Base-by-base conservation (phyloP, 2,329 filamentous ascomycete genomes). In the Ilyonectria sp. region DNA sequence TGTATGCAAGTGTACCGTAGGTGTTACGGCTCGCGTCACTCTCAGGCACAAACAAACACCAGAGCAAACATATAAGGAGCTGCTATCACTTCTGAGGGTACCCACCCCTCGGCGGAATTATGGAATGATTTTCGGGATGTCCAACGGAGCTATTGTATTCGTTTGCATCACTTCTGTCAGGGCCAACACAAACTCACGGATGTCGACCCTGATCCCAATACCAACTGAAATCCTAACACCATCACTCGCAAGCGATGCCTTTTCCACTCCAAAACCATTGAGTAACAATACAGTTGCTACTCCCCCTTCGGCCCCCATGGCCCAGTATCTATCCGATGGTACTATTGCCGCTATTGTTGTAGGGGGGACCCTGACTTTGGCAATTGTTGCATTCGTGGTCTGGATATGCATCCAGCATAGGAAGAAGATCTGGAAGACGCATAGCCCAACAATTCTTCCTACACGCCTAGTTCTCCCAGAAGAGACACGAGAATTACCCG, bases 1-100 rank as follows among this genome's bases (percentile, higher is more conserved):
- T 61, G 68, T 69, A 74, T 68, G 65, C 46, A 52, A 50, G 60
- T 52, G 67, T 62, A 62, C 65, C 68, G 63, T 57, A 60, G 59
- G 71, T 70, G 71, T 69, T 33, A 73, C 70, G 57, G 50, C 23
- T 60, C 43, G 55, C 54, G 54, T 67, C 55, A 71, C 69, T 68
- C 56, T 69, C 65, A 59, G 63, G 59, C 35, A 49, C 50, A 56
- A 65, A 63, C 56, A 65, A 61, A 74, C 66, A 65, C 68, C 56
- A 56, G 58, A 73, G 65, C 71, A 75, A 75, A 75, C 69, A 71
- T 49, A 59, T 60, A 59, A 63, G 43, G 23, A 29, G 55, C 53
- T 52, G 13, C 23, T 35, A 69, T 54, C 63, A 70, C 59, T 69
- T 62, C 55, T 71, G 26, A 53, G 54, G 35, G 40, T 15, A 40